Evolutionary conservation across 768 basidiomycete species (phyloP).

Genomic region (Suillus americanus): DNA sequence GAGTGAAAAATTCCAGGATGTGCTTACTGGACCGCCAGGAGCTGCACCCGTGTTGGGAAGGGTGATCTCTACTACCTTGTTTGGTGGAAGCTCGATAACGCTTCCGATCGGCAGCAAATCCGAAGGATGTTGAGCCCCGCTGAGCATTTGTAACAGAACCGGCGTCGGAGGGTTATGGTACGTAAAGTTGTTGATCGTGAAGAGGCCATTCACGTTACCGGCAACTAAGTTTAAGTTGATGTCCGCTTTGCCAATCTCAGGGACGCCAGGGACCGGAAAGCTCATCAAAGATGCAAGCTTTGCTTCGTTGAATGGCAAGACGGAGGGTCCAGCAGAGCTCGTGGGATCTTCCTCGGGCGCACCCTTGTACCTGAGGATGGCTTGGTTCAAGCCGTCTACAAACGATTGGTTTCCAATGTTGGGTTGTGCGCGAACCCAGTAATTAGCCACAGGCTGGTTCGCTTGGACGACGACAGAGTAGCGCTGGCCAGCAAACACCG

Average conservation of each 20-base stretch:
- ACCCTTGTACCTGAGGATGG: constrained; percentile 41
- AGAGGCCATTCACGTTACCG: constrained; percentile 13
- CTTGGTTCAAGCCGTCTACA: constrained; percentile 34
- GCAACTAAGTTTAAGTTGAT: constrained; percentile 25
- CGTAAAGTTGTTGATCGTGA: constrained; percentile 31
- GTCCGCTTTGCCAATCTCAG: constrained; percentile 32
- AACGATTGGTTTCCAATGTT: constrained; percentile 32
- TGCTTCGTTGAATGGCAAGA: constrained; percentile 32
- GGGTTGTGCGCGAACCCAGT: constrained; percentile 41
- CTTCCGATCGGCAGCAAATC: constrained; percentile 50
- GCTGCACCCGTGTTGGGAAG: constrained; percentile 39
- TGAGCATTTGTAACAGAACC: constrained; percentile 58
- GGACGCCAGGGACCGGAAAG: constrained; percentile 30
- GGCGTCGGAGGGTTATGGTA: constrained; percentile 46
- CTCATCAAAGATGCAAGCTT: constrained; percentile 31
- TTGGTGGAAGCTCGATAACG: constrained; percentile 47
- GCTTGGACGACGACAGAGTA: constrained; percentile 42
- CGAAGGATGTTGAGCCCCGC: constrained; percentile 48
- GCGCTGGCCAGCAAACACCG: constrained; percentile 42
- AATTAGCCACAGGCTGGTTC: constrained; percentile 37
- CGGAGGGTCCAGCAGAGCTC: constrained; percentile 18
- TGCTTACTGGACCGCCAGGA: constrained; percentile 32
- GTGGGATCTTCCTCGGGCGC: constrained; percentile 37
- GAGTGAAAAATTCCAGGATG: neutral
- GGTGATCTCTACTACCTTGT: constrained; percentile 46